Evolutionary conservation across 441 rosid genomes (phyloP).

Genomic region (Viola pubescens): DNA sequence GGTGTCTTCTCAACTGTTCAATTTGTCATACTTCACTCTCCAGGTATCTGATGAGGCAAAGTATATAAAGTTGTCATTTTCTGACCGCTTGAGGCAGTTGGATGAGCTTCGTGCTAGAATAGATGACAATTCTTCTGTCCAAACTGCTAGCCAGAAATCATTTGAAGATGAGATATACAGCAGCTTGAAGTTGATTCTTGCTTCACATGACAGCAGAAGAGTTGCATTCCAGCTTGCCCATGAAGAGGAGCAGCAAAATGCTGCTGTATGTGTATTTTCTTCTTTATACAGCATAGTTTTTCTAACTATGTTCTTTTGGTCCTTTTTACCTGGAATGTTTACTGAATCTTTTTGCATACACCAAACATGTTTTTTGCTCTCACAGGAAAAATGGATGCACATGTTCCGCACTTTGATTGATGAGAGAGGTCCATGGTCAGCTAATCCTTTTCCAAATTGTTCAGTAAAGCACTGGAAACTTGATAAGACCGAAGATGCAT

Average conservation of each 20-base stretch:
- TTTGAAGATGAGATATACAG: slow-evolving; percentile 82
- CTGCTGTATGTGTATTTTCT: slow-evolving; percentile 45
- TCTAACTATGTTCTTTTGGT: slow-evolving; percentile 8
- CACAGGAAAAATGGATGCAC: slow-evolving; percentile 93
- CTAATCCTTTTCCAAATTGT: slow-evolving; percentile 86
- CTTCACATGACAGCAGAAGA: slow-evolving; percentile 85
- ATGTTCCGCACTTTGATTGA: slow-evolving; percentile 91
- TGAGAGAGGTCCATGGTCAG: slow-evolving; percentile 99
- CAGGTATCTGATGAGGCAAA: slow-evolving; percentile 81
- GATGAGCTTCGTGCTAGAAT: slow-evolving; percentile 57
- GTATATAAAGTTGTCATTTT: slow-evolving; percentile 53
- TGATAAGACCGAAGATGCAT: slow-evolving; percentile 95
- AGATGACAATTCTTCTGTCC: slow-evolving; percentile 53
- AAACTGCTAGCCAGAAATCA: slow-evolving; percentile 44
- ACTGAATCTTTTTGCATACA: slow-evolving; percentile 12
- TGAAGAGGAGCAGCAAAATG: slow-evolving; percentile 87
- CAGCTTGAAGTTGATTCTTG: slow-evolving; percentile 50
- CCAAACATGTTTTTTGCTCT: slow-evolving; percentile 16
- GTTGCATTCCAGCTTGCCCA: slow-evolving; percentile 55
- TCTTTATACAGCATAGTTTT: slow-evolving; percentile 4
- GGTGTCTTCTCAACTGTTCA: not conserved
- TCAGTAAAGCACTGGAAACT: slow-evolving; percentile 81
- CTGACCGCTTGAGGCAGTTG: slow-evolving; percentile 74
- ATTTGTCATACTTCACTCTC: slow-evolving; percentile 12
- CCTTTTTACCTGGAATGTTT: slow-evolving; percentile 6